Percentiles rank a stretch among this genome's conserved stretches.
Evolutionary conservation across 805 yeast species (phyloP).

Genomic region (Lipomyces mesembrius): DNA sequence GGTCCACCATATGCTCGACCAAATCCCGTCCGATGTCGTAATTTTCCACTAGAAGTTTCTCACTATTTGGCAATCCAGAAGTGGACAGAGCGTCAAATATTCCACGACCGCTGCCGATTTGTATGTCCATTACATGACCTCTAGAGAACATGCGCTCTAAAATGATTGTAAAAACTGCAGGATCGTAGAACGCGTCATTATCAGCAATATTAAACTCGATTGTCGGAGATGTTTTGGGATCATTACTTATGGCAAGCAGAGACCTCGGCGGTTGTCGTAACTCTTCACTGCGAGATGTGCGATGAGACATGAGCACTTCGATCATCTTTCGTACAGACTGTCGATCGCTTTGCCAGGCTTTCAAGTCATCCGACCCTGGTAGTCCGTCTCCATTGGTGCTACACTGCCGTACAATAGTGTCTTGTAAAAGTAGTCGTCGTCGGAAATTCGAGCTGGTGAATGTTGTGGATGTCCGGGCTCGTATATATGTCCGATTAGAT

Average conservation of each 20-base stretch:
- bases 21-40: neutral
- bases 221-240: neutral
- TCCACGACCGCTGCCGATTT: neutral
- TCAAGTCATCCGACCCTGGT: neutral
- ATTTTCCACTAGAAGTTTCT: neutral
- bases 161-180: neutral
- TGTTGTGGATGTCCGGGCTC: neutral
- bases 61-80: neutral
- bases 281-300: neutral
- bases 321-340: neutral
- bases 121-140: neutral
- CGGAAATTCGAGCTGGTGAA: neutral
- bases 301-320: neutral
- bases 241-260: neutral
- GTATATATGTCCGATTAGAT: neutral
- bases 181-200: neutral
- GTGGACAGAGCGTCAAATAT: neutral
- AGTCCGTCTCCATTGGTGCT: neutral
- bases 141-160: neutral
- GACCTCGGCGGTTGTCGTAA: neutral
- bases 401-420: neutral
- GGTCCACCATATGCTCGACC: neutral
- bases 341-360: neutral
- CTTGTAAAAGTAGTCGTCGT: neutral
- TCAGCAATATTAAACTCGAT: neutral